Conservation (phyloP, 2,329 filamentous ascomycete genomes). For the Aspergillus sp. region DNA sequence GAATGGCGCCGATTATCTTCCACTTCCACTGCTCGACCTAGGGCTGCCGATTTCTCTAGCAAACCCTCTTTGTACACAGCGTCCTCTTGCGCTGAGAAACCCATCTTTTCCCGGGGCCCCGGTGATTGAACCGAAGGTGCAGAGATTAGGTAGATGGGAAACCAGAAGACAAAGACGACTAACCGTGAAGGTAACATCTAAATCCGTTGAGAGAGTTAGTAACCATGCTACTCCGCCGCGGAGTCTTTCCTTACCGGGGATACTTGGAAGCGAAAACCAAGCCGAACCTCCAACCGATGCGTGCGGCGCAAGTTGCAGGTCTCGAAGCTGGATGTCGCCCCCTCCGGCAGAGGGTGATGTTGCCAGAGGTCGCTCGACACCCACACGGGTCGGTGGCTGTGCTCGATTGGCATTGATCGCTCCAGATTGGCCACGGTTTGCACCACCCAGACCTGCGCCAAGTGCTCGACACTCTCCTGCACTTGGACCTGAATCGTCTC, state of each 20-base stretch:
- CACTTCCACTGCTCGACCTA: neutral
- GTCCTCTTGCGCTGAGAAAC: neutral
- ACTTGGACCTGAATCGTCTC: constrained; percentile 18
- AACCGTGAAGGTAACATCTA: neutral
- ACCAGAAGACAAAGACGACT: constrained; percentile 16
- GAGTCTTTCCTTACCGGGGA: neutral
- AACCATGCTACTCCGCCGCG: neutral
- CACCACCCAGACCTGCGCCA: constrained; percentile 11
- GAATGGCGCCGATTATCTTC: neutral
- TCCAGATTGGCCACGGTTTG: constrained; percentile 18
- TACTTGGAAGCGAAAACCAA: constrained; percentile 13
- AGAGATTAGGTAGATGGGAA: constrained; percentile 15
- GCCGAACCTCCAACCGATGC: constrained; percentile 12
- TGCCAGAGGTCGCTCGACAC: neutral
- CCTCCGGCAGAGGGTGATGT: constrained; percentile 8
- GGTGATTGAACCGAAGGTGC: neutral
- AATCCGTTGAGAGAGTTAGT: neutral
- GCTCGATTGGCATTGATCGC: neutral
- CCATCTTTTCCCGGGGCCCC: neutral
- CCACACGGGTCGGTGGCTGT: neutral
- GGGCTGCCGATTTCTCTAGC: neutral
- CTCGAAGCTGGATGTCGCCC: constrained; percentile 16
- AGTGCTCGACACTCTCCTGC: constrained; percentile 3
- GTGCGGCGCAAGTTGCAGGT: constrained; percentile 19
- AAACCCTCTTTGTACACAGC: neutral